Conservation (phyloP, 306 rosid genomes). For the Urtica urens region DNA sequence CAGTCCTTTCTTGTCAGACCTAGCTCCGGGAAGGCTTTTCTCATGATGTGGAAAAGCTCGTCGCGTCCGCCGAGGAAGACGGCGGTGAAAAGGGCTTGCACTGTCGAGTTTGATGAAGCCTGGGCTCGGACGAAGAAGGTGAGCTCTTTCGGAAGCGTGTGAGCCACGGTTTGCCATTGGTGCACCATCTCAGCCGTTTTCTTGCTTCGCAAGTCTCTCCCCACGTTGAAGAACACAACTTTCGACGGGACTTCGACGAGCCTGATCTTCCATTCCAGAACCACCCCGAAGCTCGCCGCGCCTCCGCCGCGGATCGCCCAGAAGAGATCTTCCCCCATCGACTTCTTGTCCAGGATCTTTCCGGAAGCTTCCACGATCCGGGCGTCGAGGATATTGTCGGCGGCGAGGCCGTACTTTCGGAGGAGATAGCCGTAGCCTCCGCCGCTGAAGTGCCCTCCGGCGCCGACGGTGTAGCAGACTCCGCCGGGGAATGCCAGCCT, state of each 20-base stretch:
- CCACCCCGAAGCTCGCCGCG: conserved; percentile 40
- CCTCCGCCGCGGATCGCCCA: conserved; percentile 60
- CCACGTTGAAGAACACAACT: conserved; percentile 22
- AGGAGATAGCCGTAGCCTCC: conserved; percentile 34
- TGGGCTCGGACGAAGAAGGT: conserved; percentile 7
- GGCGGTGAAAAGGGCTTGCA: background rate
- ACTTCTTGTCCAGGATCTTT: conserved; percentile 15
- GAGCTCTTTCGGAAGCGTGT: conserved; percentile 28
- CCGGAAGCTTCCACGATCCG: conserved; percentile 27
- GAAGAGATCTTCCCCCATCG: conserved; percentile 45
- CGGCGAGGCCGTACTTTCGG: conserved; percentile 36
- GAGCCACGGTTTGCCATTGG: conserved; percentile 20
- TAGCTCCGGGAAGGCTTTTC: conserved; percentile 12
- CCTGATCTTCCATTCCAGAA: conserved; percentile 29
- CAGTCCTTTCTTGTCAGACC: conserved; percentile 7
- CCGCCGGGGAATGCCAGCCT: conserved; percentile 46
- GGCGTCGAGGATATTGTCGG: conserved; percentile 39
- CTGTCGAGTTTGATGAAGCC: background rate
- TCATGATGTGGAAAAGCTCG: background rate
- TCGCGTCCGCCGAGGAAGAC: conserved; percentile 12
- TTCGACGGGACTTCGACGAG: conserved; percentile 22
- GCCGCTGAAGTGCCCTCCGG: conserved; percentile 42
- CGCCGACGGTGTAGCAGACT: conserved; percentile 30
- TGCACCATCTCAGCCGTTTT: conserved; percentile 18
- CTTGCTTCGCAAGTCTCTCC: conserved; percentile 15